A percentile compares a stretch with the other conserved stretches of the same genome.
These are phyloP conservation scores for Anacardium occidentale DNA, from an alignment of 345 rosid species.

Conservation along the genomic window DNA sequence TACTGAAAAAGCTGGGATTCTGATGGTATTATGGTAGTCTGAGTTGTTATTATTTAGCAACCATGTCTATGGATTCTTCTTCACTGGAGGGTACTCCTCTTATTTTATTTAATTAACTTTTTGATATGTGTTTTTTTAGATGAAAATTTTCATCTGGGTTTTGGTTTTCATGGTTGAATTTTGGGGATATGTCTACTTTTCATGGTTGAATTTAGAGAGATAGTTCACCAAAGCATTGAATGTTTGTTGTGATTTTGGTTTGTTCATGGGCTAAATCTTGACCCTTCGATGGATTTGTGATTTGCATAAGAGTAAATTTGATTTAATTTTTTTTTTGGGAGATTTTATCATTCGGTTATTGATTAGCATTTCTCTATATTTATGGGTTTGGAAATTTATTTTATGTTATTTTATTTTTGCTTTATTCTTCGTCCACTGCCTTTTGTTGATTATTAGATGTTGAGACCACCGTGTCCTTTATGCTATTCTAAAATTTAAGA, in stretches of 20 bases:
- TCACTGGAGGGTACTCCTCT: slow-evolving; percentile 32
- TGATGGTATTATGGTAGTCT: slow-evolving; percentile 44
- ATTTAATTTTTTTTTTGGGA: neutral
- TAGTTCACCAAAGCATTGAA: neutral
- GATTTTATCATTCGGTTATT: slow-evolving; percentile 17
- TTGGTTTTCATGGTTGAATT: neutral
- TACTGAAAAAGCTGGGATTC: slow-evolving; percentile 23
- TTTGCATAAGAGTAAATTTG: neutral
- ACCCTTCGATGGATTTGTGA: slow-evolving; percentile 17
- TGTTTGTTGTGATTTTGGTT: slow-evolving; percentile 12
- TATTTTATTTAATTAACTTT: neutral
- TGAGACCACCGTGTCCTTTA: slow-evolving; percentile 14
- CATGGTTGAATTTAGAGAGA: neutral
- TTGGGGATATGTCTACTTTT: neutral
- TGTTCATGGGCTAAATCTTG: slow-evolving; percentile 22
- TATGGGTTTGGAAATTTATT: too few relatives aligned
- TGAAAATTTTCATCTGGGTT: neutral
- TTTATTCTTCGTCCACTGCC: neutral
- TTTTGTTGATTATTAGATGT: slow-evolving; percentile 13
- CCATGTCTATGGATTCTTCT: slow-evolving; percentile 35
- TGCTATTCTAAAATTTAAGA: slow-evolving; percentile 7
- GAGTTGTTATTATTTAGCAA: slow-evolving; percentile 13
- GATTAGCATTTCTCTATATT: slow-evolving; percentile 14
- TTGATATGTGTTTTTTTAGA: neutral
- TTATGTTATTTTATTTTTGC: too few relatives aligned